Base-by-base conservation (phyloP, 2,329 filamentous ascomycete genomes). In the Fusarium musae region DNA sequence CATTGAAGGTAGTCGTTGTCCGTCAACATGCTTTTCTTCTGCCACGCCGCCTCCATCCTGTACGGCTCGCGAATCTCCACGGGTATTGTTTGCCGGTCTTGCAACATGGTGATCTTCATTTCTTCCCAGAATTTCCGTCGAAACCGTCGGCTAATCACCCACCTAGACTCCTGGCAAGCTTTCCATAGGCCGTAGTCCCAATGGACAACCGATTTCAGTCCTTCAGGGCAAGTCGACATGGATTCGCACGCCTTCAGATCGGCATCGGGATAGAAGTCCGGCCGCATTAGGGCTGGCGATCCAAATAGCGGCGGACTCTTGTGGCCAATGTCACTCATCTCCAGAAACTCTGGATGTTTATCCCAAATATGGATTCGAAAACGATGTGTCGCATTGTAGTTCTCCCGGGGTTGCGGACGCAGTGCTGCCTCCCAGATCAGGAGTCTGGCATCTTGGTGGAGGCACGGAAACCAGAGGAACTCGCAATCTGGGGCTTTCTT, bases 171-270 rank as follows among this genome's bases (percentile, higher is more conserved):
- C 15, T 1, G 5, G 23, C 61, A 63, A 6, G 61, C 61, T 2
- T 23, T n/a, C 61, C 61, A 63, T 5, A 63, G 15, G 15, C 61
- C 61, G 16, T 32, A 26, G 19, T 63, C 61, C 54, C 54, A 63
- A 39, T 50, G 39, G 2, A 32, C 23, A 9, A 46, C 43, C 9
- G 61, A 64, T 11, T 39, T 54, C 23, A n/a, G 13, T 2, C 4
- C 19, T 28, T 54, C 50, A 9, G 23, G 15, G 19, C 23, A 39
- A 17, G 9, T n/a, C 15, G 50, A n/a, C 34, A 54, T 40, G 4
- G 19, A 11, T 15, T n/a, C 34, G 23, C 21, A 19, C 15, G 6
- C 12, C 13, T n/a, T 39, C 16, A 8, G 9, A 26, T 4, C 30
- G 8, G 3, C 11, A 26, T 4, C 30, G 8, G 3, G 3, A 2